Base-by-base conservation (phyloP, 495 filamentous ascomycete genomes). In the Jackrogersella minutella region DNA sequence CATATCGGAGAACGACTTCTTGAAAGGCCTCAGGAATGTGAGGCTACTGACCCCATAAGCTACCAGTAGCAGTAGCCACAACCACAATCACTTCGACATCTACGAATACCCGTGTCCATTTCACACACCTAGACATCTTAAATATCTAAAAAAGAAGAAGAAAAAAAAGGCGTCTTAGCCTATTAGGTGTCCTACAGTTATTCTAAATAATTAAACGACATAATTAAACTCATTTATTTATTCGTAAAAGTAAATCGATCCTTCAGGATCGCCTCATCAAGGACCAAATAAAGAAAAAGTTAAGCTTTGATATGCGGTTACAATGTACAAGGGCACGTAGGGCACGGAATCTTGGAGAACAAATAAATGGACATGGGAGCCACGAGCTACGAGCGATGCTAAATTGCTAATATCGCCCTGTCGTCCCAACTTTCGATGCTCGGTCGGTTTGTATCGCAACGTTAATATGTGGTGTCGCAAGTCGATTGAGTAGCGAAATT, bases 261-360 rank as follows among this genome's bases (percentile, higher is more conserved):
- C 44, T 17, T 24, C 16, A 37, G 28, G 66, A 69, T 69, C 55
- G 66, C 8, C 66, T 14, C 33, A 55, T 40, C 51, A 54, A 24
- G 19, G 10, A 44, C 49, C 60, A 36, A 41, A 55, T 19, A 43
- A 19, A 52, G 51, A 28, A 59, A 52, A 24, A 61, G 14, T 21
- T 57, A 69, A 69, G 66, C 66, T 69, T 69, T 69, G 60, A 64
- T 69, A 61, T 57, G 43, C 55, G 24, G 56, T 61, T 60, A 17
- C 59, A 56, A 50, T 56, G 6, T 16, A 36, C 66, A 60, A 56
- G 66, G 60, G 43, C 34, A 11, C 10, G 19, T 17, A 47, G 59
- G 31, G 22, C 8, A 17, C 26, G 41, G 21, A 44, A 24, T 19
- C 1, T 44, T 24, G 40, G 16, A 41, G 39, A 41, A 41, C 7